These are phyloP conservation scores for Tricholoma sp. DNA, from an alignment of 768 basidiomycete species.

Conservation along the genomic window DNA sequence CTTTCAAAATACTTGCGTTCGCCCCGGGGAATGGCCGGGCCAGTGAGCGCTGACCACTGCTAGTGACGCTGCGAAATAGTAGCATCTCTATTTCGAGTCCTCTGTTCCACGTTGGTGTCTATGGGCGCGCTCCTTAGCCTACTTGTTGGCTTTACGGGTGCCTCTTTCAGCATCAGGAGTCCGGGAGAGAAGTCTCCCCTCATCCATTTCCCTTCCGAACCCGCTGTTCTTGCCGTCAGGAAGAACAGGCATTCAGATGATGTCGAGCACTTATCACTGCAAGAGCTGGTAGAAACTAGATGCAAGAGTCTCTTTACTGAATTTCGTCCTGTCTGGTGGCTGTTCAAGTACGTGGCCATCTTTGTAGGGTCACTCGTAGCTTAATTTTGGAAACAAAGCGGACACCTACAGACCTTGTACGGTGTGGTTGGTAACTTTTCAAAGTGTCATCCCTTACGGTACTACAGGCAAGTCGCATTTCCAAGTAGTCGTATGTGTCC, in stretches of 20 bases:
- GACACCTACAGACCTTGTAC: conserved; percentile 61
- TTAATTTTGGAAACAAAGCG: conserved; percentile 28
- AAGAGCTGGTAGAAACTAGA: conserved; percentile 33
- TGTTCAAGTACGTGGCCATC: conserved; percentile 35
- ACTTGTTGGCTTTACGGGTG: conserved; percentile 29
- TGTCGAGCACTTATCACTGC: conserved; percentile 33
- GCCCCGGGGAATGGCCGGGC: too few species aligned
- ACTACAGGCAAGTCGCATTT: conserved; percentile 40
- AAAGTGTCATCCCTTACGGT: conserved; percentile 47
- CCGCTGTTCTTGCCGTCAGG: conserved; percentile 30
- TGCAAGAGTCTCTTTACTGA: conserved; percentile 37
- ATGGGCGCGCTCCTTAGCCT: conserved; percentile 29
- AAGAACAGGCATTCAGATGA: conserved; percentile 25
- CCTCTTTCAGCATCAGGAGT: conserved; percentile 21
- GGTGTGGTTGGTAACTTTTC: conserved; percentile 59
- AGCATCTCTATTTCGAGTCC: too few species aligned
- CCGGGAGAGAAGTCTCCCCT: conserved; percentile 19
- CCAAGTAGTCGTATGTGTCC: neutral
- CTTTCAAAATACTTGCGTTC: too few species aligned
- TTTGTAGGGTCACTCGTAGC: neutral
- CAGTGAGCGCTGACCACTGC: too few species aligned
- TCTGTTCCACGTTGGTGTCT: neutral
- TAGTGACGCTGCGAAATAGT: too few species aligned
- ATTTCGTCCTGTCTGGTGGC: conserved; percentile 46
- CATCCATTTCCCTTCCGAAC: conserved; percentile 36